These are phyloP conservation scores for Daedaleopsis sinensis DNA, from an alignment of 768 basidiomycete genomes.

Conservation along the genomic window DNA sequence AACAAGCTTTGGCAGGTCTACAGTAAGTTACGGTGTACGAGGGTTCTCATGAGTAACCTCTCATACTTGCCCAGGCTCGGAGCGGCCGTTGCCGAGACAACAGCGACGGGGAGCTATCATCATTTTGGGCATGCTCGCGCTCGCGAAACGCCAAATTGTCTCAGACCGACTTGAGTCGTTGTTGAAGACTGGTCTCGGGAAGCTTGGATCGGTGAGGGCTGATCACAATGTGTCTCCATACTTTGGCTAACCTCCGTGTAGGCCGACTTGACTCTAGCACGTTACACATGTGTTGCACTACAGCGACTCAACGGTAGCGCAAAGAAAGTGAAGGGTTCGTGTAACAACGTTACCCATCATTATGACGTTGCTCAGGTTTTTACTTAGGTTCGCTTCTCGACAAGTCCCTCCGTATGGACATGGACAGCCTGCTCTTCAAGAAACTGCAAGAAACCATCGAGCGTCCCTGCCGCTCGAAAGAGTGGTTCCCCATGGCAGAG, in stretches of 20 bases:
- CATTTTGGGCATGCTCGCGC: constrained; percentile 94
- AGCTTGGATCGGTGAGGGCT: constrained; percentile 70
- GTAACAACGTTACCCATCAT: background rate
- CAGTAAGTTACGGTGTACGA: constrained; percentile 51
- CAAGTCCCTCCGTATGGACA: constrained; percentile 82
- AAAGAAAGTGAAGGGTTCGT: constrained; percentile 92
- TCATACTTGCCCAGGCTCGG: constrained; percentile 54
- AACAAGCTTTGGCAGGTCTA: constrained; percentile 96
- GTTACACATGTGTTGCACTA: constrained; percentile 92
- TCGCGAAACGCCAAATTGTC: constrained; percentile 79
- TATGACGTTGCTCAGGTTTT: background rate
- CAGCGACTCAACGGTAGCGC: constrained; percentile 92
- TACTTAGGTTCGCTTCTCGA: constrained; percentile 79
- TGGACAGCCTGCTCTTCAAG: constrained; percentile 85
- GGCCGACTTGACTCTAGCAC: constrained; percentile 87
- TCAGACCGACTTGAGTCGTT: constrained; percentile 83
- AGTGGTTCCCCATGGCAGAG: constrained; percentile 97
- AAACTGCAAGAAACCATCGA: constrained; percentile 84
- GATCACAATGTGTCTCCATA: too few species aligned
- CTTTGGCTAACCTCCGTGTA: constrained; percentile 32
- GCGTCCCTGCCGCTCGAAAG: constrained; percentile 77
- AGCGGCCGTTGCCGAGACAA: constrained; percentile 70
- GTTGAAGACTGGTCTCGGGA: constrained; percentile 85
- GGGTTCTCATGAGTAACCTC: too few species aligned
- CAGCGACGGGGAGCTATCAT: constrained; percentile 96